phyloP scores from a whole-genome alignment of 768 basidiomycete species.

The Clavaria fumosa region DNA sequence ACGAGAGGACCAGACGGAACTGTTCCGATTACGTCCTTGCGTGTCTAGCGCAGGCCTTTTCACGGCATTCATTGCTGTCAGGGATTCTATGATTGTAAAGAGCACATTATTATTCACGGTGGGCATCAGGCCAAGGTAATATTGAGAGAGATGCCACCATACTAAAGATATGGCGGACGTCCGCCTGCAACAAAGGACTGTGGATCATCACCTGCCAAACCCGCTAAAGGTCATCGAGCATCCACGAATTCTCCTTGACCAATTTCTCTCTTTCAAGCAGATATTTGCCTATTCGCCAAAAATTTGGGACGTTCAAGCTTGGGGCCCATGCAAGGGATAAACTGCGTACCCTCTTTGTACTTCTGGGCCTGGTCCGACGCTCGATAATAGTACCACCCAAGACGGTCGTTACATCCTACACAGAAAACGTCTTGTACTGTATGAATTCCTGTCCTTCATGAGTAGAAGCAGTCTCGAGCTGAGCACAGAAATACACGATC shows the following conservation, averaged over 20 bases:
- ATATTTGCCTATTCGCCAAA: slow-evolving; percentile 45
- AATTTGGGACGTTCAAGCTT: neutral
- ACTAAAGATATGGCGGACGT: too few relatives aligned
- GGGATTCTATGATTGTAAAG: too few relatives aligned
- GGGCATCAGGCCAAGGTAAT: too few relatives aligned
- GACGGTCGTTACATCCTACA: slow-evolving; percentile 57
- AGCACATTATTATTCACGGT: too few relatives aligned
- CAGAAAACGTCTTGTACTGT: slow-evolving; percentile 74
- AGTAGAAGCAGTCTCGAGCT: slow-evolving; percentile 1
- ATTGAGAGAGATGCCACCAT: too few relatives aligned
- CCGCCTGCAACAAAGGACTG: too few relatives aligned
- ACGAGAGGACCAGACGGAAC: too few relatives aligned
- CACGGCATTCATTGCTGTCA: too few relatives aligned
- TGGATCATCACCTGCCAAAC: too few relatives aligned
- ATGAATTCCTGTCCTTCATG: slow-evolving; percentile 57
- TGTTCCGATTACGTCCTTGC: too few relatives aligned
- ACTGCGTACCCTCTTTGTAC: slow-evolving; percentile 62
- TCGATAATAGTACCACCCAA: slow-evolving; percentile 77
- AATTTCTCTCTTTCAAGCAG: slow-evolving; percentile 67
- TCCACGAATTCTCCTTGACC: slow-evolving; percentile 74
- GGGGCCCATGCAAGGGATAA: neutral
- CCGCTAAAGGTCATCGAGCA: slow-evolving; percentile 39
- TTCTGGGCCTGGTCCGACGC: slow-evolving; percentile 65
- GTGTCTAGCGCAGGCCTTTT: too few relatives aligned
- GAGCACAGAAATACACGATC: slow-evolving; percentile 24